Evolutionary conservation across 2,329 filamentous ascomycete genomes (phyloP).

Genomic region (Orbilia ellipsospora): DNA sequence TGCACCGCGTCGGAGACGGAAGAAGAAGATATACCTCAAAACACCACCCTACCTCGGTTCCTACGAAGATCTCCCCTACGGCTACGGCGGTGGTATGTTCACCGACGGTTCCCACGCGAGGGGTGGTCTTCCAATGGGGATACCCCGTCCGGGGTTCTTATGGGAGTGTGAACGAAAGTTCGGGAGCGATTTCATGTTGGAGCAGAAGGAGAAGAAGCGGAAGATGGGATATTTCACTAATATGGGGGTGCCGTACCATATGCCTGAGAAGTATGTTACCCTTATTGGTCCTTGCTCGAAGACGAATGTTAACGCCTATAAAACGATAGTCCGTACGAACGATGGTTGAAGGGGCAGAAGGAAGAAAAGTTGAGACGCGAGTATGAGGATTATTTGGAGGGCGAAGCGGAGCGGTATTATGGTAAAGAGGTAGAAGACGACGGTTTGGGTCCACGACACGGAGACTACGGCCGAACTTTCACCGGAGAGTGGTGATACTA

Average conservation of each 20-base stretch:
- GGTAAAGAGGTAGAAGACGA: no score
- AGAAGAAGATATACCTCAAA: conserved; percentile 4
- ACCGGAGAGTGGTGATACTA: not conserved
- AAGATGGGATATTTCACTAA: not conserved
- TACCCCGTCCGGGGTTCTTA: not conserved
- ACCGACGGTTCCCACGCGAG: not conserved
- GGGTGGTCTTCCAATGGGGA: not conserved
- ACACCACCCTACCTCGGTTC: conserved; percentile 4
- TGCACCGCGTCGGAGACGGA: not conserved
- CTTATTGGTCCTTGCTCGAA: no score
- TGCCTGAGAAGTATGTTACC: no score
- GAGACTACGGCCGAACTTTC: no score
- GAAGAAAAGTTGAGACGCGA: no score
- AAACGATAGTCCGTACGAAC: no score
- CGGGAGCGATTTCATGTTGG: not conserved
- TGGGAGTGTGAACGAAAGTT: not conserved
- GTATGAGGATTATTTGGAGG: no score
- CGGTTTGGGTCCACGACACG: no score
- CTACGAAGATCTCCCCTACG: not conserved
- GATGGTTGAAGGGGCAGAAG: no score
- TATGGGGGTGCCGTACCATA: not conserved
- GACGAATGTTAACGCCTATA: no score
- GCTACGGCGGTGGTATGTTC: not conserved
- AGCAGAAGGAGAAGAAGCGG: not conserved
- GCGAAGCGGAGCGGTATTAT: no score